These are phyloP conservation scores for Pezicula neosporulosa DNA, from an alignment of 2,329 filamentous ascomycete species.

Conservation along the genomic window DNA sequence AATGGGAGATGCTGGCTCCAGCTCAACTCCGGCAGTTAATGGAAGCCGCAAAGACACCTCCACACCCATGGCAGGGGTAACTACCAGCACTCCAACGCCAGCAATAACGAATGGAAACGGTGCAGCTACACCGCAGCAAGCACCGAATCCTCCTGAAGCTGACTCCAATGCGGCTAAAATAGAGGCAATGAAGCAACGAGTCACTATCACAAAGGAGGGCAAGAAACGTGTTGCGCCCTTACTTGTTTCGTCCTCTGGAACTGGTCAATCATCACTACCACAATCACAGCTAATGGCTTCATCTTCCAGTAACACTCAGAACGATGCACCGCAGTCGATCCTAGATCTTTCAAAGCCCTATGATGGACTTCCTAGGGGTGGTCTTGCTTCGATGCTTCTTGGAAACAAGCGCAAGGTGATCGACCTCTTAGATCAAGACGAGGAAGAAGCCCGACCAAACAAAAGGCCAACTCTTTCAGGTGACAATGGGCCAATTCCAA, in stretches of 20 bases:
- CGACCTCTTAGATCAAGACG: constrained; percentile 65
- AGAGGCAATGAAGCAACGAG: constrained; percentile 78
- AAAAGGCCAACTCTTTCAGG: constrained; percentile 57
- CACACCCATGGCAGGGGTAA: constrained; percentile 18
- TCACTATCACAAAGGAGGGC: constrained; percentile 93
- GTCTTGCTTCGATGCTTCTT: constrained; percentile 78
- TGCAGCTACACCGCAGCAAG: constrained; percentile 32
- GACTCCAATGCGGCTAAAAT: constrained; percentile 57
- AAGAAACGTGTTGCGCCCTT: constrained; percentile 94
- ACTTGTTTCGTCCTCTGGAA: constrained; percentile 84
- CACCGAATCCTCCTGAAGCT: constrained; percentile 19
- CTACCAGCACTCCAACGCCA: constrained; percentile 7
- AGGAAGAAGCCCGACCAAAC: constrained; percentile 56
- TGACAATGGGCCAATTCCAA: constrained; percentile 66
- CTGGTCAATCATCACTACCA: constrained; percentile 81
- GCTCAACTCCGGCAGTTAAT: constrained; percentile 25
- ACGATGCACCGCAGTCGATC: constrained; percentile 75
- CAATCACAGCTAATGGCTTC: constrained; percentile 84
- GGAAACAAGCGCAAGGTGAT: constrained; percentile 89
- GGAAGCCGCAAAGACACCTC: constrained; percentile 20
- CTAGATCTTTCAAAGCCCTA: constrained; percentile 92
- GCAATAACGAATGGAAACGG: constrained; percentile 18
- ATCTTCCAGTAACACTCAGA: constrained; percentile 60
- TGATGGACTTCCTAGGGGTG: constrained; percentile 87
- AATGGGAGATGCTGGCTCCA: constrained; percentile 74